A percentile compares a stretch with the other conserved stretches of the same genome.
These are phyloP conservation scores for Candida tropicalis DNA, from an alignment of 1,139 yeast genomes.

Conservation along the genomic window DNA sequence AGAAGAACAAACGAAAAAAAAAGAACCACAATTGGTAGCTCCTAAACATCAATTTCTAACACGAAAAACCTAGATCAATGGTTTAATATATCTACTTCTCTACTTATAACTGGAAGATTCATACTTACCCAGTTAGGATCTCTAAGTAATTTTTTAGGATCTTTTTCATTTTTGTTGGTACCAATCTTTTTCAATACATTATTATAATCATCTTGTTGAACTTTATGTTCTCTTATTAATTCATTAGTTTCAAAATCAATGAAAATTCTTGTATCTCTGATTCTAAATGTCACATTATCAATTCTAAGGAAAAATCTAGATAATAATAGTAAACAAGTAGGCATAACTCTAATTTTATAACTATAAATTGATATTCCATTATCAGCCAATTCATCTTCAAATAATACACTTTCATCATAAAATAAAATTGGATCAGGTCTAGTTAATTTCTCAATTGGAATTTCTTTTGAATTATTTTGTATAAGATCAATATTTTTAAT, in stretches of 20 bases:
- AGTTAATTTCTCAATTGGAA: slow-evolving; percentile 72
- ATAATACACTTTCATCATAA: slow-evolving; percentile 84
- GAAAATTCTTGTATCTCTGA: slow-evolving; percentile 82
- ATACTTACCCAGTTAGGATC: slow-evolving; percentile 83
- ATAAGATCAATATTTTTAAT: slow-evolving; percentile 21
- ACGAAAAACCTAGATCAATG: background rate
- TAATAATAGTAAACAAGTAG: slow-evolving; percentile 69
- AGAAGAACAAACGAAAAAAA: background rate
- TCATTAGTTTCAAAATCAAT: slow-evolving; percentile 70
- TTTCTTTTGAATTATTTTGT: slow-evolving; percentile 26
- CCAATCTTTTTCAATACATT: slow-evolving; percentile 47
- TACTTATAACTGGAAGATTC: slow-evolving; percentile 49
- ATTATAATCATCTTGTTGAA: slow-evolving; percentile 68
- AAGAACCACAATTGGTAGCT: background rate
- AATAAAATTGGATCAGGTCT: slow-evolving; percentile 84
- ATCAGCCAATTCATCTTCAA: slow-evolving; percentile 95
- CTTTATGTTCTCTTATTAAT: slow-evolving; percentile 77
- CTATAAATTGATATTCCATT: slow-evolving; percentile 84
- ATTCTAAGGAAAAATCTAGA: slow-evolving; percentile 83
- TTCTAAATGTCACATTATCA: slow-evolving; percentile 82
- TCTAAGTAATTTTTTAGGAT: slow-evolving; percentile 74
- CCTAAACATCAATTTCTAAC: no score
- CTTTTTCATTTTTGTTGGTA: slow-evolving; percentile 44
- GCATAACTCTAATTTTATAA: slow-evolving; percentile 88
- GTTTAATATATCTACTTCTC: slow-evolving; percentile 12